Evolutionary conservation across 768 basidiomycete species (phyloP), one percentile per base, ranked within the genome.

Genomic region (Leccinum longicurvipes): DNA sequence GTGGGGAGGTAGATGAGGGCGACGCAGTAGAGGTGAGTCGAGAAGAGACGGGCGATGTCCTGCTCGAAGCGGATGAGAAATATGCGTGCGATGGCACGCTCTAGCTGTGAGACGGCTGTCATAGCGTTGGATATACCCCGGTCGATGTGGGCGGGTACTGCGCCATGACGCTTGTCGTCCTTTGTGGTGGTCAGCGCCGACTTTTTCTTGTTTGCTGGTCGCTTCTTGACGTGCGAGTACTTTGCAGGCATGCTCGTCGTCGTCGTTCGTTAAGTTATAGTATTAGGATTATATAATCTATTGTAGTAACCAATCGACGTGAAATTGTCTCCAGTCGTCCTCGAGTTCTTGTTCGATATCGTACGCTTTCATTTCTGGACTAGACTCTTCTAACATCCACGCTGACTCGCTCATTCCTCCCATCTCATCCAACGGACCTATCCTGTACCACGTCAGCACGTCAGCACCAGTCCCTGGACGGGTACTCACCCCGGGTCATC

Each of bases 161-260:
- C 19, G 19, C 2, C 12, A 21, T 14, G 41, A 7, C 34, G 34
- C 34, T 36, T 2, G 41, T 19, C 41, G 41, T 19, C n/a, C n/a
- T n/a, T n/a, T 23, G 10, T 6, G n/a, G 12, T 21, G 9, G 39
- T 11, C 39, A 15, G 32, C 15, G 8, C 56, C 31, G 64, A 46
- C 62, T 81, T 84, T 64, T 78, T 80, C 64, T 77, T 73, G 14
- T 77, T 66, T 0, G 76, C 75, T 7, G 82, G 73, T 47, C 83
- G 72, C 66, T 86, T 87, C 75, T 86, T 86, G n/a, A 85, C 81
- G 71, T 87, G 85, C 24, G 85, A 87, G 71, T 87, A 87, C 64
- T 87, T 87, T 31, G 84, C 80, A 17, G 86, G 84, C 86, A 87
- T 87, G 3, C 12, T 39, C 3, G 36, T 12, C 1, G 17, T 39